phyloP scores from a whole-genome alignment of 306 rosid species.

The Trifolium fragiferum region DNA sequence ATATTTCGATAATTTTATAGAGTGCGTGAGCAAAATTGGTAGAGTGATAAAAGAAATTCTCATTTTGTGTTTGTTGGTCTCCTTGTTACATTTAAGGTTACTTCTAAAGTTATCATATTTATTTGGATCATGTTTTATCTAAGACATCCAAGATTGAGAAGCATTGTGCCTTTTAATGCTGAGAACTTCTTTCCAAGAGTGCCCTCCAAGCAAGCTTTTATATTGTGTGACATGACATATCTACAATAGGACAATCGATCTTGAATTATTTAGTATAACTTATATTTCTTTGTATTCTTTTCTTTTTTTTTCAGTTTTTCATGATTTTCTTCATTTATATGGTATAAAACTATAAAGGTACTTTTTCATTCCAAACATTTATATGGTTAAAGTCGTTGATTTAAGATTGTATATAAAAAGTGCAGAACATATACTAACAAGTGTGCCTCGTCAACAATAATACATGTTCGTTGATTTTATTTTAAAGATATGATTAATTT shows the following conservation, averaged over 20 bases:
- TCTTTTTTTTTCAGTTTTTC: too few relatives aligned
- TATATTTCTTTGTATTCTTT: not conserved
- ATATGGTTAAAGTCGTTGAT: too few relatives aligned
- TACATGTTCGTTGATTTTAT: too few relatives aligned
- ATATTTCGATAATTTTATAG: too few relatives aligned
- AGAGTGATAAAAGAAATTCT: too few relatives aligned
- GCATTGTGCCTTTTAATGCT: slow-evolving; percentile 31
- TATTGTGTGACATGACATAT: slow-evolving; percentile 16
- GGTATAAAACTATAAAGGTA: too few relatives aligned
- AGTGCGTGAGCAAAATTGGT: too few relatives aligned
- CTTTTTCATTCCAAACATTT: too few relatives aligned
- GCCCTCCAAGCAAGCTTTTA: slow-evolving; percentile 41
- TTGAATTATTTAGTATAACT: not conserved
- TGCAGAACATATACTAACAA: too few relatives aligned
- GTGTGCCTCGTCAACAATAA: too few relatives aligned
- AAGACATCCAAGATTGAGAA: slow-evolving; percentile 51
- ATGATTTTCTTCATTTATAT: too few relatives aligned
- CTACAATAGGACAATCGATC: not conserved
- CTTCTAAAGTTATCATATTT: slow-evolving; percentile 28
- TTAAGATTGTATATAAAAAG: too few relatives aligned
- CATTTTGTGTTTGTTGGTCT: slow-evolving; percentile 42
- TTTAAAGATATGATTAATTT: not conserved
- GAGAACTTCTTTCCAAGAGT: slow-evolving; percentile 49
- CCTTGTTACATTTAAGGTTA: slow-evolving; percentile 25
- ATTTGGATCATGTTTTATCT: slow-evolving; percentile 33